These are phyloP conservation scores for Fusarium nurragi DNA, from an alignment of 2,329 filamentous ascomycete species.

Conservation along the genomic window DNA sequence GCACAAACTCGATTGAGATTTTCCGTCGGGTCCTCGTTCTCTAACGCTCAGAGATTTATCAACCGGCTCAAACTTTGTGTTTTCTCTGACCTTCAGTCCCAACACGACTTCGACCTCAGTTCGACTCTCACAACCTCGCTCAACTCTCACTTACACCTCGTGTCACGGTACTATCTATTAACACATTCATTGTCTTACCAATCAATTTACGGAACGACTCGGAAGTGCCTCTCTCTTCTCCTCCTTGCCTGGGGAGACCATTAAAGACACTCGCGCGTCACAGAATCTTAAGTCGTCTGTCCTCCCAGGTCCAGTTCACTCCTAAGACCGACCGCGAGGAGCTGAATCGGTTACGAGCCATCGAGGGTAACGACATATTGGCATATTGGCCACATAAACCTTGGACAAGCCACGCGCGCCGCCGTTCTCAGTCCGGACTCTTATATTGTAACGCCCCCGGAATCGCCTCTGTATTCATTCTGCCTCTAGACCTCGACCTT, in stretches of 20 bases:
- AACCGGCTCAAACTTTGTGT: neutral
- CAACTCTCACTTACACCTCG: constrained; percentile 22
- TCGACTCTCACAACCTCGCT: constrained; percentile 1
- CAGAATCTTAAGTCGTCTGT: constrained; percentile 13
- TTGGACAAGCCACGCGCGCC: constrained; percentile 35
- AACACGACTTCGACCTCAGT: neutral
- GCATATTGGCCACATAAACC: constrained; percentile 38
- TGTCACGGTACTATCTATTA: constrained; percentile 24
- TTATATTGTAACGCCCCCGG: constrained; percentile 38
- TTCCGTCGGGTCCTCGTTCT: constrained; percentile 13
- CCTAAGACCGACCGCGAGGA: constrained; percentile 24
- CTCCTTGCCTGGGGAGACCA: constrained; percentile 24
- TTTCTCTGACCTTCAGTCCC: neutral
- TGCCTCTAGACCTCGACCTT: constrained; percentile 12
- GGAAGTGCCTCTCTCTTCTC: constrained; percentile 25
- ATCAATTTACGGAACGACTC: constrained; percentile 27
- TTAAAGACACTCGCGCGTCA: constrained; percentile 32
- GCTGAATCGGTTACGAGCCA: constrained; percentile 28
- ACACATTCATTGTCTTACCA: constrained; percentile 37
- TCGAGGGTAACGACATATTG: constrained; percentile 30
- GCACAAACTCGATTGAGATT: constrained; percentile 5
- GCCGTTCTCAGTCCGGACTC: constrained; percentile 35
- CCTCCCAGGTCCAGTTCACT: constrained; percentile 11
- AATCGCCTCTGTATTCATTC: constrained; percentile 22
- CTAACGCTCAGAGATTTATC: neutral